Conservation (phyloP, 805 yeast genomes). For the Hanseniaspora taiwanica region DNA sequence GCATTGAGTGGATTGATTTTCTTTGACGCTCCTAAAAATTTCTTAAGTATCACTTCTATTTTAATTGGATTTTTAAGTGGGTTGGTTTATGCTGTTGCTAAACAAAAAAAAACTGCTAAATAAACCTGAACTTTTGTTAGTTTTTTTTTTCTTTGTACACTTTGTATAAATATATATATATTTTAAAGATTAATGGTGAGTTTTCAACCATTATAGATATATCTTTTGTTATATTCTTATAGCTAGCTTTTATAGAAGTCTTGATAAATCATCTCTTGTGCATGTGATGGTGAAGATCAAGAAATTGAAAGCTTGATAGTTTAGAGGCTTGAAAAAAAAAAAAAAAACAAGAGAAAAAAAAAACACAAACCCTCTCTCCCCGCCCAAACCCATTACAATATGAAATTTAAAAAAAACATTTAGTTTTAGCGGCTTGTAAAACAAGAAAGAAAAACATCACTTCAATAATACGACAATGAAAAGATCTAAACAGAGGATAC, state of each 20-base stretch:
- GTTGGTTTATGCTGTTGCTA: slow-evolving; percentile 88
- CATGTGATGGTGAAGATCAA: too few relatives aligned
- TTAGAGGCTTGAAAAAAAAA: not conserved
- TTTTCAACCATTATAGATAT: not conserved
- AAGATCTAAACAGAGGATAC: too few relatives aligned
- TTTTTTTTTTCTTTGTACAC: not conserved
- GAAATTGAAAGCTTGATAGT: not conserved
- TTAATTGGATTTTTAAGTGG: slow-evolving; percentile 92
- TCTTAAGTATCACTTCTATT: slow-evolving; percentile 82
- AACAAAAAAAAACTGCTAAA: slow-evolving; percentile 57
- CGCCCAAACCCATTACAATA: too few relatives aligned
- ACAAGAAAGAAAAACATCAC: too few relatives aligned
- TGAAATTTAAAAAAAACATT: too few relatives aligned
- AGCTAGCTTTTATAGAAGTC: too few relatives aligned
- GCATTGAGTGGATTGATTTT: slow-evolving; percentile 90
- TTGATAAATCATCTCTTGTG: too few relatives aligned
- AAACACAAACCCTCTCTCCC: too few relatives aligned
- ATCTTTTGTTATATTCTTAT: too few relatives aligned
- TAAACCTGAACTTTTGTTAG: not conserved
- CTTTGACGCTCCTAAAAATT: slow-evolving; percentile 91
- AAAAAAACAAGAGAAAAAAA: not conserved
- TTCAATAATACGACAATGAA: too few relatives aligned
- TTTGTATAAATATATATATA: too few relatives aligned
- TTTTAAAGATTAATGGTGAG: not conserved
- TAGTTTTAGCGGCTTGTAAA: too few relatives aligned